Evolutionary conservation across 2,329 filamentous ascomycete species (phyloP).

Genomic region (Botryotinia convoluta): DNA sequence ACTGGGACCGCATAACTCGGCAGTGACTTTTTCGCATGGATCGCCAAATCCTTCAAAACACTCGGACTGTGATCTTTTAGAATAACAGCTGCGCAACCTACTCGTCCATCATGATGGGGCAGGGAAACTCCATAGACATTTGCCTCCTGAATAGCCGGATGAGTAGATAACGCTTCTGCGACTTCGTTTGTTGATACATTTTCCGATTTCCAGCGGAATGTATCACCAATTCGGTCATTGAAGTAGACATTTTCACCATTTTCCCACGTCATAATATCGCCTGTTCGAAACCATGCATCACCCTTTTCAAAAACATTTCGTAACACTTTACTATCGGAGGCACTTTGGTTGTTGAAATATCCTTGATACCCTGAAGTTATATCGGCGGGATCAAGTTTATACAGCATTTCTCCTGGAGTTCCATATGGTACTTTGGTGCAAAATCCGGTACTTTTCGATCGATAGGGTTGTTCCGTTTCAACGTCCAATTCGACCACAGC

Average conservation of each 20-base stretch:
- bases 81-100: conserved; percentile 73
- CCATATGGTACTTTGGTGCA: conserved; percentile 59
- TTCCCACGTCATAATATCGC: conserved; percentile 76
- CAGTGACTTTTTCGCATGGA: conserved; percentile 55
- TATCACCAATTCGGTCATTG: conserved; percentile 76
- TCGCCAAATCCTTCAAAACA: conserved; percentile 57
- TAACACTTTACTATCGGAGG: conserved; percentile 71
- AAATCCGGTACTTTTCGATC: conserved; percentile 67
- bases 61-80: conserved; percentile 48
- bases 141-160: conserved; percentile 67
- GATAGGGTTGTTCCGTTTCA: conserved; percentile 63
- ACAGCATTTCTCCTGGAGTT: conserved; percentile 73
- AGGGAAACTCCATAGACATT: conserved; percentile 84
- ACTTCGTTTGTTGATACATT: conserved; percentile 84
- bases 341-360: conserved; percentile 72
- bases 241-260: conserved; percentile 72
- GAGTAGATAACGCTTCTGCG: conserved; percentile 66
- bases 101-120: conserved; percentile 78
- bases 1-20: conserved; percentile 75
- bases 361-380: conserved; percentile 68
- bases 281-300: conserved; percentile 80
- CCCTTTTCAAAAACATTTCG: conserved; percentile 70
- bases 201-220: conserved; percentile 78
- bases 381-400: conserved; percentile 63
- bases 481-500: conserved; percentile 69